Evolutionary conservation across 352 stramenopile genomes (phyloP), one percentile per base, ranked within the genome.

Genomic region (Aphanomyces cochlioides): DNA sequence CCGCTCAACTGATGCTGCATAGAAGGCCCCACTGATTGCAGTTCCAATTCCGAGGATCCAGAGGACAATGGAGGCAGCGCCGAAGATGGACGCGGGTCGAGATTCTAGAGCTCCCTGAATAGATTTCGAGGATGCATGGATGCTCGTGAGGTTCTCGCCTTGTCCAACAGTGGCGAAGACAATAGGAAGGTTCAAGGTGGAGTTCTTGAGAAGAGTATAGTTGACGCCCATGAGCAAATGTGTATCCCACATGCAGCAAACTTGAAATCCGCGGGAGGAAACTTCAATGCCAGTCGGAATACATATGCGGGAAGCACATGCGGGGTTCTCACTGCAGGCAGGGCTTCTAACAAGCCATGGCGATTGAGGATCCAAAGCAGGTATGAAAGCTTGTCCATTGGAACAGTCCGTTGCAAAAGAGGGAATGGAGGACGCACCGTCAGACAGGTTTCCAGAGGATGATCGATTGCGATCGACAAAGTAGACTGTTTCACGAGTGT

Each of bases 231-330:
- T 90, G 72, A 91, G 79, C 48, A 93, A 73, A 47, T 84, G 78
- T 36, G 83, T 93, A 69, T 93, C 84, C 82, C 82, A 90, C 68
- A 92, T 77, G 68, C 82, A 93, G 75, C 85, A 93, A 1, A 91
- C 67, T 56, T 93, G 81, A 58, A 87, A 75, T 17, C 69, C 69
- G 7, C 63, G 71, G 12, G 61, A 45, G 0, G 72, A 19, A 3
- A 72, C 39, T 34, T 74, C 70, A 0, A 78, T 56, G n/a, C 80
- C 85, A 28, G 85, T 93, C 19, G 84, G 72, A 19, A 93, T 77
- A 69, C 85, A 93, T 38, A 78, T 81, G 10, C 72, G 72, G 3
- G 83, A 91, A 45, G 21, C 40, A n/a, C 85, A 93, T 28, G 36
- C 47, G 0, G 48, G n/a, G 15, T 80, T 75, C 37, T 37, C 17